phyloP scores from a whole-genome alignment of 2,329 filamentous ascomycete species.

The Monilinia aucupariae region DNA sequence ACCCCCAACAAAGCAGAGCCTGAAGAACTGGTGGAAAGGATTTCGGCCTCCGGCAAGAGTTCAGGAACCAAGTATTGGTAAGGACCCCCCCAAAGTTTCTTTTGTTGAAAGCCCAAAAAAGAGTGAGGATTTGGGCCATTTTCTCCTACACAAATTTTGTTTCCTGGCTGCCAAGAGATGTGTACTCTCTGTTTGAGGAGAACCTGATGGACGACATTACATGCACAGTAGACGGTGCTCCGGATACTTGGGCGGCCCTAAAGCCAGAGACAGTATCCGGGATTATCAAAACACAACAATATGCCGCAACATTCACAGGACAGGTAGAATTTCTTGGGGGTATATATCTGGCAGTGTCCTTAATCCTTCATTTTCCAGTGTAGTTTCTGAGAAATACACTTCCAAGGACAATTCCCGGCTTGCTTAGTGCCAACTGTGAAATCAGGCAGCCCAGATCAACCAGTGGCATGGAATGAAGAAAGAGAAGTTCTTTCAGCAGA shows the following conservation, averaged over 20 bases:
- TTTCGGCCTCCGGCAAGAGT: constrained; percentile 69
- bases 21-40: constrained; percentile 95
- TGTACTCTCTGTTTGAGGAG: constrained; percentile 7
- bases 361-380: not conserved
- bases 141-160: constrained; percentile 2
- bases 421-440: constrained; percentile 4
- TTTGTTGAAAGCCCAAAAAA: constrained; percentile 18
- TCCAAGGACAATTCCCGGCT: not conserved
- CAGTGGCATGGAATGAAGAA: not conserved
- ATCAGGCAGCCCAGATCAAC: not conserved
- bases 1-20: constrained; percentile 77
- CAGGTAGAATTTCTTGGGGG: not conserved
- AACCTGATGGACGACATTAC: constrained; percentile 4
- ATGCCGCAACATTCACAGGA: not conserved
- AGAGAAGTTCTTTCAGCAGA: constrained; percentile 3
- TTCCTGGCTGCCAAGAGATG: not conserved
- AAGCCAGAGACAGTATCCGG: not conserved
- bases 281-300: not conserved
- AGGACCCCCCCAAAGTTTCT: constrained; percentile 15
- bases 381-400: not conserved
- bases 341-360: not conserved
- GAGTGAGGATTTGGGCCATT: constrained; percentile 5
- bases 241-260: not conserved
- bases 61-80: constrained; percentile 40
- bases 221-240: constrained; percentile 7